A percentile compares a stretch with the other conserved stretches of the same genome.
These are phyloP conservation scores for Phytophthora lateralis DNA, from an alignment of 352 stramenopile species.

Conservation along the genomic window DNA sequence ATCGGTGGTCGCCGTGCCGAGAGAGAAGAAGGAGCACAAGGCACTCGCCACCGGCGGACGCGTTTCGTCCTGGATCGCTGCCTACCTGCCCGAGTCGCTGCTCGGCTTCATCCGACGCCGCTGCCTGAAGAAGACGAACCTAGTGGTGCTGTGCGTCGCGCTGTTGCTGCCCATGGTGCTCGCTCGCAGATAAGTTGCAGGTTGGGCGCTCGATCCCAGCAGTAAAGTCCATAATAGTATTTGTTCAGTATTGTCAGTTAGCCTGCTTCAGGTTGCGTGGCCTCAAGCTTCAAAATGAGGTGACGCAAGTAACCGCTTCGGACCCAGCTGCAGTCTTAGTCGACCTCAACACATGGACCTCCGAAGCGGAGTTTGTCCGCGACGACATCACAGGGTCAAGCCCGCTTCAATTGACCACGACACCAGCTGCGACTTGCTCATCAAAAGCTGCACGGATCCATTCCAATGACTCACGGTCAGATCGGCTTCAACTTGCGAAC, in stretches of 20 bases:
- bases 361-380: neutral
- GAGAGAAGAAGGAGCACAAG: constrained; percentile 9
- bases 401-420: neutral
- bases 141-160: constrained; percentile 44
- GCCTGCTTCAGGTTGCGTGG: constrained; percentile 3
- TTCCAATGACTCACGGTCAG: constrained; percentile 11
- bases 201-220: constrained; percentile 1
- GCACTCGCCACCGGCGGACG: constrained; percentile 10
- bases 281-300: neutral
- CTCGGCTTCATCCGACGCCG: constrained; percentile 38
- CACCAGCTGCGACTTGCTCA: neutral
- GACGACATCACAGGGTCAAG: neutral
- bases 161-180: constrained; percentile 45
- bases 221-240: constrained; percentile 24
- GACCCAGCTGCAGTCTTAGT: neutral
- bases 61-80: constrained; percentile 25
- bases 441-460: neutral
- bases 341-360: neutral
- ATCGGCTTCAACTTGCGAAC: constrained; percentile 20
- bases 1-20: neutral
- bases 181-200: constrained; percentile 32
- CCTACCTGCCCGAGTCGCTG: constrained; percentile 37
- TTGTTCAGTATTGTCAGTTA: constrained; percentile 11
- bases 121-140: constrained; percentile 46
- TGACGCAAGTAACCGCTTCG: constrained; percentile 9